Conservation (phyloP, 352 stramenopile genomes). For the Peronospora destructor region DNA sequence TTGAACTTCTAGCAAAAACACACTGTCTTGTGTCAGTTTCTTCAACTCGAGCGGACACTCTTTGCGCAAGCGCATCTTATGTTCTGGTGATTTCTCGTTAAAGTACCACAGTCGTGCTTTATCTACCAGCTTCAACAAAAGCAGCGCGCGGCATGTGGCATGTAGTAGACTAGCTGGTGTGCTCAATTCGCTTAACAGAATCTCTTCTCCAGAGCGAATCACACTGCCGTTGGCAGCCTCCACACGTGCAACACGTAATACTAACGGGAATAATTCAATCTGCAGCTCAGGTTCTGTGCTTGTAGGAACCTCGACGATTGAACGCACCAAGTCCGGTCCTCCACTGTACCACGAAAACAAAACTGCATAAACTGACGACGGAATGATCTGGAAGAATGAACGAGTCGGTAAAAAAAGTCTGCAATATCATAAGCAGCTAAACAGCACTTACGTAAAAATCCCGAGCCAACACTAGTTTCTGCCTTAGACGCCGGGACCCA, state of each 20-base stretch:
- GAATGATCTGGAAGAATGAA: slow-evolving; percentile 46
- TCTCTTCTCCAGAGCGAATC: slow-evolving; percentile 75
- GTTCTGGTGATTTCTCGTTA: slow-evolving; percentile 54
- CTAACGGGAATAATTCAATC: slow-evolving; percentile 74
- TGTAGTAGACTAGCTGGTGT: slow-evolving; percentile 55
- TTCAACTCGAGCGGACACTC: slow-evolving; percentile 43
- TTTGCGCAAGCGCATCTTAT: slow-evolving; percentile 55
- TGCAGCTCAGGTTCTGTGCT: slow-evolving; percentile 30
- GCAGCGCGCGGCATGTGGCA: slow-evolving; percentile 64
- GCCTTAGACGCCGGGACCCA: slow-evolving; percentile 63
- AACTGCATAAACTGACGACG: slow-evolving; percentile 51
- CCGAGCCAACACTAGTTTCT: slow-evolving; percentile 56
- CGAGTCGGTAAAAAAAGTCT: not conserved
- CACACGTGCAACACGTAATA: slow-evolving; percentile 70
- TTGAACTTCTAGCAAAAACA: slow-evolving; percentile 79
- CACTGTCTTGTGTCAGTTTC: slow-evolving; percentile 62
- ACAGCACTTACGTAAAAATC: slow-evolving; percentile 71
- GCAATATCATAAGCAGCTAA: slow-evolving; percentile 1
- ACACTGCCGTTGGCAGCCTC: slow-evolving; percentile 59
- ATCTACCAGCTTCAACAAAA: slow-evolving; percentile 59
- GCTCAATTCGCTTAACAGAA: slow-evolving; percentile 59
- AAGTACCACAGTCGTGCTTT: slow-evolving; percentile 82
- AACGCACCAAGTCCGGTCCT: slow-evolving; percentile 56
- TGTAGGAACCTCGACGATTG: slow-evolving; percentile 38
- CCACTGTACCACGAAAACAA: slow-evolving; percentile 78